Percentiles rank a stretch among this genome's conserved stretches.
Evolutionary conservation across 2,329 filamentous ascomycete species (phyloP).

Genomic region (Sarocladiaceae sp.): DNA sequence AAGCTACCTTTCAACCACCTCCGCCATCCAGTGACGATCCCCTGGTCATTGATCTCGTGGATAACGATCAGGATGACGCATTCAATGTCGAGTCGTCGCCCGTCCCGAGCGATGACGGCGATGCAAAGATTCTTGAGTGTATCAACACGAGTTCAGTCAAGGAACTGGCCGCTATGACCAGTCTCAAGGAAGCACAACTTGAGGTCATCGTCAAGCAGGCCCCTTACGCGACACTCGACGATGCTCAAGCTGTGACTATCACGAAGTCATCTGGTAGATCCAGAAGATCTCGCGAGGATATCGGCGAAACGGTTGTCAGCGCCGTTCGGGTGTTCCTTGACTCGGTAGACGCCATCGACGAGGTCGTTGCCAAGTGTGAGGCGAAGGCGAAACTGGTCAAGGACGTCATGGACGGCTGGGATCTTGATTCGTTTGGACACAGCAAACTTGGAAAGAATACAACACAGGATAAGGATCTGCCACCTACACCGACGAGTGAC

Average conservation of each 20-base stretch:
- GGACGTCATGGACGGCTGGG: conserved; percentile 41
- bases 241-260: conserved; percentile 61
- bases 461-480: conserved; percentile 30
- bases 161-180: conserved; percentile 78
- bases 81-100: conserved; percentile 31
- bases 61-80: conserved; percentile 37
- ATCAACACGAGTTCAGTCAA: conserved; percentile 75
- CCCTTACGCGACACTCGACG: conserved; percentile 65
- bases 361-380: conserved; percentile 74
- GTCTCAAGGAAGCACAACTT: conserved; percentile 65
- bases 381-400: conserved; percentile 57
- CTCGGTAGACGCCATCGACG: conserved; percentile 79
- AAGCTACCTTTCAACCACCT: conserved; percentile 11
- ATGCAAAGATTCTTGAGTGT: conserved; percentile 62
- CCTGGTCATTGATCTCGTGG: conserved; percentile 28
- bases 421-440: conserved; percentile 43
- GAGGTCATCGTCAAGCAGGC: conserved; percentile 66
- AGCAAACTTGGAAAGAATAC: conserved; percentile 22
- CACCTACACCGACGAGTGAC: conserved; percentile 38
- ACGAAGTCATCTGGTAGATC: conserved; percentile 42
- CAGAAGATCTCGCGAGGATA: conserved; percentile 40
- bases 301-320: conserved; percentile 50
- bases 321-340: conserved; percentile 66
- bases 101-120: conserved; percentile 24
- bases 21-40: conserved; percentile 30